Conservation (phyloP, 2,329 filamentous ascomycete genomes). For the Pseudogymnoascus verrucosus region DNA sequence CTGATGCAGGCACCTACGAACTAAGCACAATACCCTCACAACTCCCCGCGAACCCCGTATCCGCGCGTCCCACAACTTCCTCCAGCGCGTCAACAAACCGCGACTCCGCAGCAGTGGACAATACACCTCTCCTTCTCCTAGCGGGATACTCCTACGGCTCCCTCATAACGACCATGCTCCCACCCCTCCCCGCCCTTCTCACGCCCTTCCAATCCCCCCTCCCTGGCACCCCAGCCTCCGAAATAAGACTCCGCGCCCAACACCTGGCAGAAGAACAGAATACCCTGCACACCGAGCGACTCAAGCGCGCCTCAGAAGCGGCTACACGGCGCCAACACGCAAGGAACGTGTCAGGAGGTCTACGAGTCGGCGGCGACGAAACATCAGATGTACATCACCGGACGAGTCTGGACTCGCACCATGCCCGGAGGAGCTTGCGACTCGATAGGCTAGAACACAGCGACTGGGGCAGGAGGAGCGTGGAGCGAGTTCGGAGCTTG, state of each 20-base stretch:
- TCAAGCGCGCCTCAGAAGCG: constrained; percentile 10
- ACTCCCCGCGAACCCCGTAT: constrained; percentile 1
- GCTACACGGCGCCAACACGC: constrained; percentile 15
- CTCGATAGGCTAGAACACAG: not conserved
- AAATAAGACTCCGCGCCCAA: constrained; percentile 63
- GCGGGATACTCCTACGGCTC: constrained; percentile 90
- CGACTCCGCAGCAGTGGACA: not conserved
- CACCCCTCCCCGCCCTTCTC: constrained; percentile 48
- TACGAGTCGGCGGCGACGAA: constrained; percentile 26
- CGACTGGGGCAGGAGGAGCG: constrained; percentile 31
- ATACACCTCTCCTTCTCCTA: constrained; percentile 44
- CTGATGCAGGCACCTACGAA: constrained; percentile 16
- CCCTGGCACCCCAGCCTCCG: constrained; percentile 51
- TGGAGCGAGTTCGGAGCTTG: constrained; percentile 32
- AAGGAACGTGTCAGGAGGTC: constrained; percentile 16
- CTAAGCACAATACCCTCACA: constrained; percentile 23
- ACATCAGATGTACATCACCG: constrained; percentile 24
- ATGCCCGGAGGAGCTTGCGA: constrained; percentile 10
- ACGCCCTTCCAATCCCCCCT: constrained; percentile 46
- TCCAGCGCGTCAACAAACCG: not conserved
- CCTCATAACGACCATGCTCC: constrained; percentile 67
- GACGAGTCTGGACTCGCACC: constrained; percentile 30
- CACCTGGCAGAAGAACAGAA: constrained; percentile 58
- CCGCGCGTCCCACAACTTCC: not conserved
- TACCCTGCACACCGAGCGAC: constrained; percentile 12